Percentiles rank a stretch among this genome's conserved stretches.
These are phyloP conservation scores for Geotrichum siamense DNA, from an alignment of 1,139 yeast genomes.

Conservation along the genomic window DNA sequence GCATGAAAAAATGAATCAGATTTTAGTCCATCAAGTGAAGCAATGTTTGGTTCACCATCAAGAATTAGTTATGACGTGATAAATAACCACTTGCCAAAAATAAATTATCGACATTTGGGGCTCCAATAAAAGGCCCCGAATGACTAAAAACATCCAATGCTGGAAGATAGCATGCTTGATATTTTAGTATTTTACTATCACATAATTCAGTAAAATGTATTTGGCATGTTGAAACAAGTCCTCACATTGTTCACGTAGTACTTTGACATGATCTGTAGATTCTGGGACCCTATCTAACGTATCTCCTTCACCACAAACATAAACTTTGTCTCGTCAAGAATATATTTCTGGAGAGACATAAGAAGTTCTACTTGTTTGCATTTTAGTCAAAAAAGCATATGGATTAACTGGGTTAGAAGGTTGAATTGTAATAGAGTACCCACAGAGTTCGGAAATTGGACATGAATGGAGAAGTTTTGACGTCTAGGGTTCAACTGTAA, in stretches of 20 bases:
- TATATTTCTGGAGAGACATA: constrained; percentile 86
- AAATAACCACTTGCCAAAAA: constrained; percentile 88
- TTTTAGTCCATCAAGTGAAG: constrained; percentile 73
- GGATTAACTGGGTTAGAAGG: constrained; percentile 73
- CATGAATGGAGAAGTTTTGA: constrained; percentile 82
- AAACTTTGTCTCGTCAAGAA: constrained; percentile 92
- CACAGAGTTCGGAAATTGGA: constrained; percentile 86
- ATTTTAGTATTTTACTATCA: constrained; percentile 67
- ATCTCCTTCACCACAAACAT: constrained; percentile 97
- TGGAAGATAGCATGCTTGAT: constrained; percentile 95
- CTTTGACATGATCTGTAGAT: constrained; percentile 88
- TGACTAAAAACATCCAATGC: constrained; percentile 87
- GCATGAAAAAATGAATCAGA: constrained; percentile 74
- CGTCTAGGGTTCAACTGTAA: constrained; percentile 95
- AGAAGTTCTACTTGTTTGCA: constrained; percentile 55
- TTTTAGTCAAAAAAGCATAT: constrained; percentile 88
- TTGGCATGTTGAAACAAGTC: constrained; percentile 79
- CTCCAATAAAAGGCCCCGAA: constrained; percentile 90
- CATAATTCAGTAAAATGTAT: constrained; percentile 61
- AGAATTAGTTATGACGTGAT: constrained; percentile 79
- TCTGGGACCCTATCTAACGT: constrained; percentile 86
- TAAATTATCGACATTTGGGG: constrained; percentile 73
- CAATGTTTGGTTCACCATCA: constrained; percentile 76
- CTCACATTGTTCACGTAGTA: constrained; percentile 80
- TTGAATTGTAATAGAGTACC: constrained; percentile 87